Conservation (phyloP, 495 filamentous ascomycete genomes). For the Xylaria venustula region DNA sequence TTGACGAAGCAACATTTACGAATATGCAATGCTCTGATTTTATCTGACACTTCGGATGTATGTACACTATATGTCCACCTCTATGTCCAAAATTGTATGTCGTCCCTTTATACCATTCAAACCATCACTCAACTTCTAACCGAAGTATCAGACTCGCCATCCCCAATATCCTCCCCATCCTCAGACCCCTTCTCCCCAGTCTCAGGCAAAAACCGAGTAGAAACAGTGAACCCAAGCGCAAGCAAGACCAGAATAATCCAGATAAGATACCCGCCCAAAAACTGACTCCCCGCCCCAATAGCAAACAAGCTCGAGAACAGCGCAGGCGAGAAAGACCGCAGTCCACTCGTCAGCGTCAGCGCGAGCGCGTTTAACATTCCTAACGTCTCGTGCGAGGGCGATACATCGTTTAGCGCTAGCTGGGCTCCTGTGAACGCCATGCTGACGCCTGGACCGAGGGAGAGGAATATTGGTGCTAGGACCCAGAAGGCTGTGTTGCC, state of each 20-base stretch:
- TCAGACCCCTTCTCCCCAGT: slow-evolving; percentile 25
- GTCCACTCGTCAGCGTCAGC: slow-evolving; percentile 28
- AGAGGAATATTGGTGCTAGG: slow-evolving; percentile 35
- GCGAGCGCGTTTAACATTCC: slow-evolving; percentile 66
- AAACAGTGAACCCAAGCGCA: slow-evolving; percentile 44
- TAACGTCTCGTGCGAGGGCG: slow-evolving; percentile 56
- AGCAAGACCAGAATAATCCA: slow-evolving; percentile 59
- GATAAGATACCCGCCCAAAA: slow-evolving; percentile 59
- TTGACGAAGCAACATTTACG: too few relatives aligned
- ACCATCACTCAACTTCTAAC: neutral
- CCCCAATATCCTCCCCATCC: slow-evolving; percentile 4
- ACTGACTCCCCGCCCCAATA: slow-evolving; percentile 53
- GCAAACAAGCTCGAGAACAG: slow-evolving; percentile 63
- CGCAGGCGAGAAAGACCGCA: slow-evolving; percentile 58
- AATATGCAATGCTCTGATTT: too few relatives aligned
- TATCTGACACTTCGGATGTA: too few relatives aligned
- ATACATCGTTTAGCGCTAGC: slow-evolving; percentile 66
- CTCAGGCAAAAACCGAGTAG: slow-evolving; percentile 49
- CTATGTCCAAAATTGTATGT: too few relatives aligned
- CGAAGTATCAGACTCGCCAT: neutral
- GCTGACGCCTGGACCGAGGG: slow-evolving; percentile 56
- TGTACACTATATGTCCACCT: too few relatives aligned
- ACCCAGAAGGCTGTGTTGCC: slow-evolving; percentile 54
- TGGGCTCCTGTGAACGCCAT: slow-evolving; percentile 70
- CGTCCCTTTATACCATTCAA: neutral